A percentile compares a stretch with the other conserved stretches of the same genome.
phyloP scores from a whole-genome alignment of 345 rosid species.

The Rhodamnia argentea region DNA sequence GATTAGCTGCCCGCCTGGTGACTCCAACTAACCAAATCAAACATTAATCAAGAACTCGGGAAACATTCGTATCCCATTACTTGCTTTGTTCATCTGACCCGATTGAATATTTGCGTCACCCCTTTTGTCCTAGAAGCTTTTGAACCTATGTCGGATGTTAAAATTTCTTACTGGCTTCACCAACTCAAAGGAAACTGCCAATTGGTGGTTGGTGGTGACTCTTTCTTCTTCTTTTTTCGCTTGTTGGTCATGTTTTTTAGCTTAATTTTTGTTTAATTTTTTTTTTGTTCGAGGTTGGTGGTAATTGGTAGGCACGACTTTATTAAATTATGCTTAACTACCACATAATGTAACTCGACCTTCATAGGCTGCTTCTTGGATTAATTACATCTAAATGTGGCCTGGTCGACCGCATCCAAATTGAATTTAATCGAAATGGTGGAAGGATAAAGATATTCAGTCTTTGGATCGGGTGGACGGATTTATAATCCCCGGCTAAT shows the following conservation, averaged over 20 bases:
- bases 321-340: neutral
- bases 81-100: neutral
- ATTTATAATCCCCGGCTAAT: neutral
- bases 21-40: too few species aligned
- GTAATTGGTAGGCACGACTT: neutral
- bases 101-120: neutral
- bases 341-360: too few species aligned
- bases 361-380: too few species aligned
- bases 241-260: neutral
- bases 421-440: neutral
- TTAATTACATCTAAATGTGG: neutral
- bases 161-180: neutral
- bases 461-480: neutral
- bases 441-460: neutral
- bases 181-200: neutral
- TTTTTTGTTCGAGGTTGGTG: neutral
- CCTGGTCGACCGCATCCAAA: neutral
- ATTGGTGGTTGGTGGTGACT: neutral
- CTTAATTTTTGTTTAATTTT: neutral
- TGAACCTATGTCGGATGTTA: neutral
- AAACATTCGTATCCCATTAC: neutral
- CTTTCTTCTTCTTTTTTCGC: neutral
- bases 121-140: neutral
- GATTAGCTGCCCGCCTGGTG: neutral
- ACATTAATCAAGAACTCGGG: neutral